Evolutionary conservation across 1,284 basidiomycete species (phyloP), one percentile per base, ranked within the genome.

Genomic region (Meripilus lineatus): DNA sequence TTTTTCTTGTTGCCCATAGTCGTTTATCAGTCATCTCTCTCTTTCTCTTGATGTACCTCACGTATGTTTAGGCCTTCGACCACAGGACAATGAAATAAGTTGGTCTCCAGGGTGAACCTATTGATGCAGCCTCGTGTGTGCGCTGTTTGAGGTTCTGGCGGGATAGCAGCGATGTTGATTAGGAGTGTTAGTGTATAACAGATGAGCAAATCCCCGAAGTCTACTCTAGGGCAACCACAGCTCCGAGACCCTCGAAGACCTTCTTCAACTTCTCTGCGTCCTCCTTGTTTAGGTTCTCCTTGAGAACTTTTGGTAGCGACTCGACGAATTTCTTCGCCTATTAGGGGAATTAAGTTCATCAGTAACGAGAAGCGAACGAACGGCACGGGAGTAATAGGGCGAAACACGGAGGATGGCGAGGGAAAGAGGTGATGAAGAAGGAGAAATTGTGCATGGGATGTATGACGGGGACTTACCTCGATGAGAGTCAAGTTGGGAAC

Each of bases 291-390:
- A 96, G 64, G 63, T 93, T 93, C 71, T 99, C 96, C 74, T 99
- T 99, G 59, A 99, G 73, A 3, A 87, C 72, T 69, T 98, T 89
- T 25, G 96, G 96, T 55, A 93, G 71, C 21, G 90, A 93, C 70
- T 99, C 96, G 48, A 99, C 96, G 59, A 99, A 97, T 72, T 97
- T 99, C 81, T 99, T 99, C 28, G 96, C 96, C 93, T 96, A 56
- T 32, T 54, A 28, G 62, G 17, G 38, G 18, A 49, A 21, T 39
- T n/a, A 33, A 24, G 30, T 32, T 26, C 37, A 18, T 32, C 40
- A 18, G 24, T 32, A 18, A 28, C 14, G 10, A 1, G 17, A 24
- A 17, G 11, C 49, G 23, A 41, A 34, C 28, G 15, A n/a, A n/a
- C n/a, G n/a, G n/a, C n/a, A n/a, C n/a, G n/a, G n/a, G n/a, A n/a